phyloP scores from a whole-genome alignment of 108 stramenopile genomes.

The Skeletonema grethae region DNA sequence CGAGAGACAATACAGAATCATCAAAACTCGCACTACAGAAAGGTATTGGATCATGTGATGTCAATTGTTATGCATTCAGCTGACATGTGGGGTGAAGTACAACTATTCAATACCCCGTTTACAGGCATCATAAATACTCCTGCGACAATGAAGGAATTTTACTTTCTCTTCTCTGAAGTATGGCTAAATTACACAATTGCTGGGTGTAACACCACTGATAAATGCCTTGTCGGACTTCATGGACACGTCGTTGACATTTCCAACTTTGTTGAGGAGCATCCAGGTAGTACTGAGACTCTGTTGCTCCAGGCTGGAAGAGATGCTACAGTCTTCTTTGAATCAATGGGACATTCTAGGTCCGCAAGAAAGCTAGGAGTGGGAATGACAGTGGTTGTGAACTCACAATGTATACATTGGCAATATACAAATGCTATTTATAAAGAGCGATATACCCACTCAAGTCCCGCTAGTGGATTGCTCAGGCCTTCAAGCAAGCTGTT shows the following conservation, averaged over 20 bases:
- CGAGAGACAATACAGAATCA: slow-evolving; percentile 9
- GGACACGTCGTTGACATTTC: slow-evolving; percentile 91
- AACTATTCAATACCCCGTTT: slow-evolving; percentile 4
- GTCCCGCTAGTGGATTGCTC: slow-evolving; percentile 30
- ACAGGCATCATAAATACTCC: slow-evolving; percentile 5
- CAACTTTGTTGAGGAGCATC: slow-evolving; percentile 86
- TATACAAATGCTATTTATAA: neutral
- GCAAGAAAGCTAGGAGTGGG: slow-evolving; percentile 64
- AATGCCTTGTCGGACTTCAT: slow-evolving; percentile 88
- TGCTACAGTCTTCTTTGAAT: slow-evolving; percentile 90
- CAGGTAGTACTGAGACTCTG: slow-evolving; percentile 91
- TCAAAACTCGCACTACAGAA: neutral
- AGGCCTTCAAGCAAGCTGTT: slow-evolving; percentile 13
- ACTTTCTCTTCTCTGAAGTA: slow-evolving; percentile 71
- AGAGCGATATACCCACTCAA: neutral
- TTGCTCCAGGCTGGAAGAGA: slow-evolving; percentile 90
- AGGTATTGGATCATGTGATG: slow-evolving; percentile 33
- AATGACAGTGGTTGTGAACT: slow-evolving; percentile 67
- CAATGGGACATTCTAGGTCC: slow-evolving; percentile 74
- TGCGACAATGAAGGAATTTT: slow-evolving; percentile 68
- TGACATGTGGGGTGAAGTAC: slow-evolving; percentile 2
- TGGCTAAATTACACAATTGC: slow-evolving; percentile 79
- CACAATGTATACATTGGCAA: slow-evolving; percentile 34
- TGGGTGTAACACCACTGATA: slow-evolving; percentile 58
- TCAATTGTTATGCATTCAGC: slow-evolving; percentile 9